Conservation (phyloP, 139 green algal species). For the Axilococcus clingmanii region DNA sequence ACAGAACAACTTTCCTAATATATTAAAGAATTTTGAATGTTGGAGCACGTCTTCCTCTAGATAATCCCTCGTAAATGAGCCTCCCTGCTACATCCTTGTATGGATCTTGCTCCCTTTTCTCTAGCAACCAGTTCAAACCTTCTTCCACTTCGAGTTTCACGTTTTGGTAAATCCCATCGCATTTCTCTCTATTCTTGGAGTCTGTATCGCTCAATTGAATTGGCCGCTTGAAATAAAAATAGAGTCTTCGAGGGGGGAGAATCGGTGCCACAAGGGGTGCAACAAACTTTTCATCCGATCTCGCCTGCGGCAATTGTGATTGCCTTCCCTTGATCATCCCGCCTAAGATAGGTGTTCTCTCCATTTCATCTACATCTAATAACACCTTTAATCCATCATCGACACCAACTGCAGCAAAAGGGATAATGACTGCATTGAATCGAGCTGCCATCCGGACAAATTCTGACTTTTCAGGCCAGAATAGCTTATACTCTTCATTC, state of each 20-base stretch:
- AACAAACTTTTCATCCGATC: slow-evolving; percentile 42
- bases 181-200: slow-evolving; percentile 33
- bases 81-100: slow-evolving; percentile 62
- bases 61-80: slow-evolving; percentile 61
- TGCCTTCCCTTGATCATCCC: slow-evolving; percentile 25
- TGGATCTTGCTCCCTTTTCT: slow-evolving; percentile 59
- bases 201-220: slow-evolving; percentile 34
- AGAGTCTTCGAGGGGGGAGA: slow-evolving; percentile 58
- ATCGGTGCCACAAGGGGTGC: slow-evolving; percentile 43
- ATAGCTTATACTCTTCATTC: slow-evolving; percentile 83
- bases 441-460: slow-evolving; percentile 85
- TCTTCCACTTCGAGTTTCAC: slow-evolving; percentile 48
- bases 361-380: slow-evolving; percentile 44
- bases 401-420: slow-evolving; percentile 76
- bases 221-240: slow-evolving; percentile 81
- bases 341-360: slow-evolving; percentile 47
- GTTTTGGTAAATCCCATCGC: slow-evolving; percentile 51
- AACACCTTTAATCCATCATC: slow-evolving; percentile 63
- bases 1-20: not conserved
- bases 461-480: slow-evolving; percentile 81
- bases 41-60: slow-evolving; percentile 53
- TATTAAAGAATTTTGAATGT: slow-evolving; percentile 48
- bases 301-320: slow-evolving; percentile 14
- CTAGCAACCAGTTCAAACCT: slow-evolving; percentile 60
- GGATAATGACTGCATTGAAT: slow-evolving; percentile 86